Evolutionary conservation across 2,329 filamentous ascomycete species (phyloP).

Genomic region (Xylaria sp.): DNA sequence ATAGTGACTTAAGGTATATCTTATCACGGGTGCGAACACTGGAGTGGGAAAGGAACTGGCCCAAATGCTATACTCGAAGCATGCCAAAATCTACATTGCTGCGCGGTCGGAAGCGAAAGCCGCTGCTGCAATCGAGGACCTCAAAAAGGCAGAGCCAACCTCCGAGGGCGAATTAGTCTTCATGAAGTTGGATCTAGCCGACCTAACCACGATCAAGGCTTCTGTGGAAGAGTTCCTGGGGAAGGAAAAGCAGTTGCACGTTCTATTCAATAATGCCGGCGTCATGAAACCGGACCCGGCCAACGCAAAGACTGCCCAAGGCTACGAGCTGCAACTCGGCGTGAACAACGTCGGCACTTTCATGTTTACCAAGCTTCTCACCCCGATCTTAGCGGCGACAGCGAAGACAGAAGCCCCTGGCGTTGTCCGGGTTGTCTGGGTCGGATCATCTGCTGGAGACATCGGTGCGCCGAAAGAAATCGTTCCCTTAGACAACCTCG

Average conservation of each 20-base stretch:
- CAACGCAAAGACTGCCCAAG: slow-evolving; percentile 42
- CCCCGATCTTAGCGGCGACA: slow-evolving; percentile 35
- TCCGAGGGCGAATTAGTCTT: slow-evolving; percentile 49
- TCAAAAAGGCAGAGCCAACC: slow-evolving; percentile 44
- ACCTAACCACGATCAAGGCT: slow-evolving; percentile 52
- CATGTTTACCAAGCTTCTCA: slow-evolving; percentile 44
- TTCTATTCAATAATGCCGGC: slow-evolving; percentile 54
- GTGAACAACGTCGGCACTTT: slow-evolving; percentile 43
- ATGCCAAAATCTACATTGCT: slow-evolving; percentile 58
- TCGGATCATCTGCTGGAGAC: slow-evolving; percentile 39
- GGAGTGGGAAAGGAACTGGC: slow-evolving; percentile 55
- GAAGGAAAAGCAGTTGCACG: slow-evolving; percentile 52
- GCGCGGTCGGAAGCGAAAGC: slow-evolving; percentile 55
- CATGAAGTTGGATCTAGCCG: slow-evolving; percentile 52
- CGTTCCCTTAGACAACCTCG: slow-evolving; percentile 27
- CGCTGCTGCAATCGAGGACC: slow-evolving; percentile 52
- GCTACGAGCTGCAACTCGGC: slow-evolving; percentile 46
- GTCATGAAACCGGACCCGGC: slow-evolving; percentile 40
- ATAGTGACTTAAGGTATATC: slow-evolving; percentile 23
- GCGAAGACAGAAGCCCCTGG: slow-evolving; percentile 30
- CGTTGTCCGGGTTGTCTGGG: slow-evolving; percentile 44
- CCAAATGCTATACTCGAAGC: slow-evolving; percentile 53
- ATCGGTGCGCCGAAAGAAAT: slow-evolving; percentile 26
- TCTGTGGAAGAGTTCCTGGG: slow-evolving; percentile 51
- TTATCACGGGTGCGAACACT: slow-evolving; percentile 39